These are phyloP conservation scores for Xylaria digitata DNA, from an alignment of 2,329 filamentous ascomycete species.

Conservation along the genomic window DNA sequence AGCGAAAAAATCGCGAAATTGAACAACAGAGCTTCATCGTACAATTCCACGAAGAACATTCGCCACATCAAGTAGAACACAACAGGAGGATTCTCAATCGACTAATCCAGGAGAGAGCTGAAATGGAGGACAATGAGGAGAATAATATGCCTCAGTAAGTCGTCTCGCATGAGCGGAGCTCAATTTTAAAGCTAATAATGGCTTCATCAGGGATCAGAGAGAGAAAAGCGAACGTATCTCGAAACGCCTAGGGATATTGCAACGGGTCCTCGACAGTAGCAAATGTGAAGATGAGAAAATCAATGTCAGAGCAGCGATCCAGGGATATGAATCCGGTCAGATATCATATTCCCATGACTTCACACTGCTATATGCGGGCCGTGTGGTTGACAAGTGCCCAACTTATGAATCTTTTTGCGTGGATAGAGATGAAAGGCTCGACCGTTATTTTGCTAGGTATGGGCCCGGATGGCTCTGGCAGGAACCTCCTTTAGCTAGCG, in stretches of 20 bases:
- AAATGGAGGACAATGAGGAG: slow-evolving; percentile 50
- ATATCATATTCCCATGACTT: slow-evolving; percentile 56
- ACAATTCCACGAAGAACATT: slow-evolving; percentile 43
- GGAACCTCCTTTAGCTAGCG: slow-evolving; percentile 55
- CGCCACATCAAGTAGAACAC: slow-evolving; percentile 41
- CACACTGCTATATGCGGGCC: slow-evolving; percentile 57
- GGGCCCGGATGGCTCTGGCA: slow-evolving; percentile 60
- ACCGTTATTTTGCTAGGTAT: slow-evolving; percentile 51
- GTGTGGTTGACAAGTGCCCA: slow-evolving; percentile 55
- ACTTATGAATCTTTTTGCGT: slow-evolving; percentile 54
- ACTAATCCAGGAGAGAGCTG: slow-evolving; percentile 44
- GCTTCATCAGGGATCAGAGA: slow-evolving; percentile 43
- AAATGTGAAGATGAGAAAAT: slow-evolving; percentile 52
- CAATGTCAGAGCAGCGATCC: slow-evolving; percentile 58
- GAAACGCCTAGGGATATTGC: slow-evolving; percentile 50
- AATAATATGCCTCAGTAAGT: slow-evolving; percentile 50
- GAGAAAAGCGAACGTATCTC: slow-evolving; percentile 48
- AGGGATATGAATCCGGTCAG: slow-evolving; percentile 54
- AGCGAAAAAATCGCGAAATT: slow-evolving; percentile 54
- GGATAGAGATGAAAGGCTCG: slow-evolving; percentile 54
- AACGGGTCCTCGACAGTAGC: slow-evolving; percentile 48
- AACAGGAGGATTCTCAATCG: slow-evolving; percentile 43
- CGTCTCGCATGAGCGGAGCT: not conserved
- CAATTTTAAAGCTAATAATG: slow-evolving; percentile 20
- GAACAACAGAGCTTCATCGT: slow-evolving; percentile 52